Evolutionary conservation across 257 asterid species (phyloP).

Genomic region (Solanum infundibuliforme): DNA sequence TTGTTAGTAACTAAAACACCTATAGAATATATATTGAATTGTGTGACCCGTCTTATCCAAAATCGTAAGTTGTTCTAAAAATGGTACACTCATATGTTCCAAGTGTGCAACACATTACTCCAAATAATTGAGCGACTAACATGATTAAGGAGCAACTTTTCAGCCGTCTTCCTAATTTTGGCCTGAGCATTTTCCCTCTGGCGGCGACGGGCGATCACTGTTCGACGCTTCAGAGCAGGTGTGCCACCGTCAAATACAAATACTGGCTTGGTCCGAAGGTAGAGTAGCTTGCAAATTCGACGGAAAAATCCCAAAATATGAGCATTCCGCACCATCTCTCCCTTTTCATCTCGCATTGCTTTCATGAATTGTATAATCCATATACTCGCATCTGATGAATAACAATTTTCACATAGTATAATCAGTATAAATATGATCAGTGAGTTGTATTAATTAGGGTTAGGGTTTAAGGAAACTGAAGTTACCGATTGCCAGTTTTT

Average conservation of each 20-base stretch:
- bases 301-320: conserved; percentile 89
- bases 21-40: not conserved
- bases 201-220: conserved; percentile 89
- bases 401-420: not conserved
- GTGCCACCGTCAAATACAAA: conserved; percentile 96
- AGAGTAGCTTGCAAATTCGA: conserved; percentile 87
- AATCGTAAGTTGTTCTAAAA: not conserved
- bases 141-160: conserved; percentile 87
- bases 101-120: not conserved
- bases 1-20: not conserved
- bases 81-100: not conserved
- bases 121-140: conserved; percentile 22
- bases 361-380: conserved; percentile 98
- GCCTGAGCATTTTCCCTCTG: conserved; percentile 98
- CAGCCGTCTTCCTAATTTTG: conserved; percentile 92
- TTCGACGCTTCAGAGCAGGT: conserved; percentile 90
- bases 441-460: conserved; percentile 8
- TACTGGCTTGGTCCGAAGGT: conserved; percentile 81
- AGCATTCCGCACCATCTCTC: conserved; percentile 93
- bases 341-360: conserved; percentile 97
- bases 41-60: not conserved
- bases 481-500: conserved; percentile 80
- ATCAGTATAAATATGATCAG: not conserved
- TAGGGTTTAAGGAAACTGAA: conserved; percentile 7
- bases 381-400: conserved; percentile 75